Evolutionary conservation across 2,329 filamentous ascomycete species (phyloP).

Genomic region (Zarea fungicola): DNA sequence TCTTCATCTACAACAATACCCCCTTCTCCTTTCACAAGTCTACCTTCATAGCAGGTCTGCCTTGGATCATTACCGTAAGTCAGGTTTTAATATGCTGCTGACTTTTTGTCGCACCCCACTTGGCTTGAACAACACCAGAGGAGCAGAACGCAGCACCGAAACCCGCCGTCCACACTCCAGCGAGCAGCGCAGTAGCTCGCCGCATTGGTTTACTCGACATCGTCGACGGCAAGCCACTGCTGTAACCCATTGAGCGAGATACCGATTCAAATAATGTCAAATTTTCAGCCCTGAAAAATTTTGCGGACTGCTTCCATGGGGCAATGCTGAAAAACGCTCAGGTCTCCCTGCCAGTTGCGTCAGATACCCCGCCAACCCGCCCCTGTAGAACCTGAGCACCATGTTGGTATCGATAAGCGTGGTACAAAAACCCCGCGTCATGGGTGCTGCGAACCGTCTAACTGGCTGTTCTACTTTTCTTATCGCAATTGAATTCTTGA

Average conservation of each 20-base stretch:
- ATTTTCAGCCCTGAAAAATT: background rate
- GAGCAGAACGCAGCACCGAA: background rate
- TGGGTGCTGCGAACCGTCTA: background rate
- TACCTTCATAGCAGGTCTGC: background rate
- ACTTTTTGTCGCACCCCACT: background rate
- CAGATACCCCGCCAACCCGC: slow-evolving; percentile 6
- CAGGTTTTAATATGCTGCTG: background rate
- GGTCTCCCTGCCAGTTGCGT: background rate
- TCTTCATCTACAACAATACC: background rate
- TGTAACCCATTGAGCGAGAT: background rate
- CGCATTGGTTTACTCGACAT: no score
- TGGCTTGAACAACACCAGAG: background rate
- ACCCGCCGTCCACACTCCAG: background rate
- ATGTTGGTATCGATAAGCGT: slow-evolving; percentile 12
- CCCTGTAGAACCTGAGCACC: background rate
- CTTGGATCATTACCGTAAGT: slow-evolving; percentile 5
- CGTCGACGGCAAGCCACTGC: background rate
- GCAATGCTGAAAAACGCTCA: slow-evolving; percentile 7
- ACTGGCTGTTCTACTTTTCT: slow-evolving; percentile 7
- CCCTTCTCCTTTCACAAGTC: background rate
- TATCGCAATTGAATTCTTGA: slow-evolving; percentile 6
- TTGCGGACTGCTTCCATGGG: background rate
- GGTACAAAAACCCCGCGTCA: slow-evolving; percentile 12
- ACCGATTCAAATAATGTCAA: background rate
- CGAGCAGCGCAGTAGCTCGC: no score